Evolutionary conservation across 371 early-diverging fungal genomes (phyloP).

Genomic region (Massospora cicadina): DNA sequence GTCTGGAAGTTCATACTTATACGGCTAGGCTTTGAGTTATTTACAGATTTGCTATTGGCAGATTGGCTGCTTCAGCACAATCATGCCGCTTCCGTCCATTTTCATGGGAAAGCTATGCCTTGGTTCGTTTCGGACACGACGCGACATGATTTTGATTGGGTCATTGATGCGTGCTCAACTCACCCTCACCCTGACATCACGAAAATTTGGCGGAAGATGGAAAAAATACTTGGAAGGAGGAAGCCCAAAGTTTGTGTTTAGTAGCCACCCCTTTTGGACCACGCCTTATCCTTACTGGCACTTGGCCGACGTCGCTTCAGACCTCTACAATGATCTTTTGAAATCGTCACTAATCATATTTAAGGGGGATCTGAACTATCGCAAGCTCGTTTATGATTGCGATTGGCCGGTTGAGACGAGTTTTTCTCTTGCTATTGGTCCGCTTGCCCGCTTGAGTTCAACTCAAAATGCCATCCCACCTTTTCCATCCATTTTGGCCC

Average conservation of each 20-base stretch:
- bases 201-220: not conserved
- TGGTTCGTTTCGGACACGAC: constrained; percentile 92
- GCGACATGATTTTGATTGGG: constrained; percentile 45
- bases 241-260: constrained; percentile 16
- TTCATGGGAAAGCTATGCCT: constrained; percentile 74
- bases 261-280: constrained; percentile 68
- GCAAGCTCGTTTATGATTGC: constrained; percentile 81
- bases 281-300: constrained; percentile 58
- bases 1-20: not conserved
- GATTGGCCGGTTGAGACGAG: constrained; percentile 64
- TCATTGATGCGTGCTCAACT: constrained; percentile 24
- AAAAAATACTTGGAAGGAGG: not conserved
- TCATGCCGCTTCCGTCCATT: constrained; percentile 42
- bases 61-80: constrained; percentile 62
- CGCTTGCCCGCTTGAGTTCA: constrained; percentile 16
- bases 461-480: constrained; percentile 17
- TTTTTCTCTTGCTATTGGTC: constrained; percentile 66
- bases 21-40: constrained; percentile 65
- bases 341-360: constrained; percentile 54
- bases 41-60: constrained; percentile 72
- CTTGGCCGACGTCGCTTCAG: constrained; percentile 36
- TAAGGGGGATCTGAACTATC: constrained; percentile 92
- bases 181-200: constrained; percentile 16
- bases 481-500: constrained; percentile 40
- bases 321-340: constrained; percentile 34